A percentile compares a stretch with the other conserved stretches of the same genome.
phyloP scores from a whole-genome alignment of 805 yeast species.

The Wickerhamomyces rabaulensis region DNA sequence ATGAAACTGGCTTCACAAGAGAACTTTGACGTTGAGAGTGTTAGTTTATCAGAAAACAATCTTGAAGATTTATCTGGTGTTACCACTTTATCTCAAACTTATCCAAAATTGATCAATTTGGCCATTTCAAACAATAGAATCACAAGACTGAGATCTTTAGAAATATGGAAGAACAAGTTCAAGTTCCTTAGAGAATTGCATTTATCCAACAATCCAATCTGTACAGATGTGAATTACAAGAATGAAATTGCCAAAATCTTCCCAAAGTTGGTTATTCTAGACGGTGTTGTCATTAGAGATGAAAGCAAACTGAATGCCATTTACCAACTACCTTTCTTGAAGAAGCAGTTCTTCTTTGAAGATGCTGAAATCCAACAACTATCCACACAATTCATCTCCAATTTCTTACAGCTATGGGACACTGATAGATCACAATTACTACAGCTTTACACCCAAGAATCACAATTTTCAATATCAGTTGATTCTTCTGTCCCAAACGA shows the following conservation, averaged over 20 bases:
- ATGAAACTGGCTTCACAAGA: slow-evolving; percentile 72
- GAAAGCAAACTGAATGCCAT: slow-evolving; percentile 52
- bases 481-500: slow-evolving; percentile 63
- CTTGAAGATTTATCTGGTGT: slow-evolving; percentile 57
- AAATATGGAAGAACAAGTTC: slow-evolving; percentile 74
- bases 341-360: slow-evolving; percentile 75
- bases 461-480: slow-evolving; percentile 78
- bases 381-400: slow-evolving; percentile 72
- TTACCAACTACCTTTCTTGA: slow-evolving; percentile 48
- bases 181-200: slow-evolving; percentile 68
- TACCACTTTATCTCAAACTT: slow-evolving; percentile 62
- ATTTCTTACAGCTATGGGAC: slow-evolving; percentile 81
- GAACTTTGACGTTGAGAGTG: slow-evolving; percentile 50
- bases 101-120: slow-evolving; percentile 71
- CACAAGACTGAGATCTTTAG: slow-evolving; percentile 51
- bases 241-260: slow-evolving; percentile 63
- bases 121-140: slow-evolving; percentile 77
- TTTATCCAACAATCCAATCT: slow-evolving; percentile 73
- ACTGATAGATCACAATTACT: slow-evolving; percentile 62
- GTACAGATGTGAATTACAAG: slow-evolving; percentile 41
- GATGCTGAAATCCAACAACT: slow-evolving; percentile 61
- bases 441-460: slow-evolving; percentile 71
- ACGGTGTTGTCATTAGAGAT: slow-evolving; percentile 74
- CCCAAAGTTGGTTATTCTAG: slow-evolving; percentile 75
- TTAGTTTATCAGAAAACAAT: slow-evolving; percentile 63